These are phyloP conservation scores for Crepidotus variabilis DNA, from an alignment of 768 basidiomycete genomes.

Conservation along the genomic window DNA sequence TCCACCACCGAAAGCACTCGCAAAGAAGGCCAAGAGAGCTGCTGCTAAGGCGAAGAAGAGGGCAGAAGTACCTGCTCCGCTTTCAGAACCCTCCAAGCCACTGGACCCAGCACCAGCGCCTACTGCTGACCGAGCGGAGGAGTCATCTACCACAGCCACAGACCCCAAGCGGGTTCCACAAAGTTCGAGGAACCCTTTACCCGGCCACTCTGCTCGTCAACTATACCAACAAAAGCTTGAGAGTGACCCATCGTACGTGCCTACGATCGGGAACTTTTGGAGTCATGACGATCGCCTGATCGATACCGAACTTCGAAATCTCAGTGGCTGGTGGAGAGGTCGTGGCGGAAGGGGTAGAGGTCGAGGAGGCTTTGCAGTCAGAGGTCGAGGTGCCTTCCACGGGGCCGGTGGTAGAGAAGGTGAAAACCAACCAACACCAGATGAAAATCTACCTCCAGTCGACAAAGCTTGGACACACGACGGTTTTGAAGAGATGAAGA, in stretches of 20 bases:
- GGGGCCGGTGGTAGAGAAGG: slow-evolving; percentile 16
- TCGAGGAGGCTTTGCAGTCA: slow-evolving; percentile 44
- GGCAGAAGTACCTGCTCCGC: slow-evolving; percentile 1
- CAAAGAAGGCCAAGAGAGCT: slow-evolving; percentile 40
- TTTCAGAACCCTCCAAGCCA: neutral
- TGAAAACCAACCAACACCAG: slow-evolving; percentile 9
- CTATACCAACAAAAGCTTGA: slow-evolving; percentile 83
- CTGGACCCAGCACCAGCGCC: slow-evolving; percentile 7
- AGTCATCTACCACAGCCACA: neutral
- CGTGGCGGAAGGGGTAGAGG: slow-evolving; percentile 65
- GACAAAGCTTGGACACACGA: slow-evolving; percentile 81
- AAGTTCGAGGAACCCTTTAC: slow-evolving; percentile 5
- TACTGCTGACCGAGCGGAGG: slow-evolving; percentile 26
- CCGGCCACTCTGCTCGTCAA: slow-evolving; percentile 58
- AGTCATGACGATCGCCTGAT: slow-evolving; percentile 89
- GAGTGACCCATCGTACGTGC: slow-evolving; percentile 83
- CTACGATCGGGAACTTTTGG: slow-evolving; percentile 92
- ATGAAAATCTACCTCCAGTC: slow-evolving; percentile 48
- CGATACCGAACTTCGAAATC: slow-evolving; percentile 75
- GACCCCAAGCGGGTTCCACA: slow-evolving; percentile 1
- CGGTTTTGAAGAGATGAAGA: slow-evolving; percentile 85
- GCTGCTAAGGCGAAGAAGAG: slow-evolving; percentile 23
- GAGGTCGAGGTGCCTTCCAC: slow-evolving; percentile 51
- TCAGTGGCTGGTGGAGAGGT: slow-evolving; percentile 88
- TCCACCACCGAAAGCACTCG: slow-evolving; percentile 21